Evolutionary conservation across 768 basidiomycete species (phyloP).

Genomic region (Strobilomyces confusus): DNA sequence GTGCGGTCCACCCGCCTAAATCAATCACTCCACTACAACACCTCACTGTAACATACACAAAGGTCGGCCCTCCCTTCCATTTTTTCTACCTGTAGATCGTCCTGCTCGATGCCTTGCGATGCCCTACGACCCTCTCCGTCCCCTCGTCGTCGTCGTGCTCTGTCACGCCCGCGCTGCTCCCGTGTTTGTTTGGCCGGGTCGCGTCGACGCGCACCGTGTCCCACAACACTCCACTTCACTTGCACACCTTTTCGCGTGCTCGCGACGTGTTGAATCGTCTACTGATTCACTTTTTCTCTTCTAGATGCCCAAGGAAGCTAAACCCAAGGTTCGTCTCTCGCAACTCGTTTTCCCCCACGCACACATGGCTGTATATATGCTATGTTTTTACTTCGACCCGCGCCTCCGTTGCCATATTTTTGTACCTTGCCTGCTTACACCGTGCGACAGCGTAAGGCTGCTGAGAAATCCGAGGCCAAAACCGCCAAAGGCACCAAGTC

Average conservation of each 20-base stretch:
- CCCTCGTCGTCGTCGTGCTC: conserved; percentile 16
- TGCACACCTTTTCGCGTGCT: conserved; percentile 29
- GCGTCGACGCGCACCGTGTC: conserved; percentile 35
- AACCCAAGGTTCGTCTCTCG: conserved; percentile 55
- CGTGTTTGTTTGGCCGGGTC: conserved; percentile 37
- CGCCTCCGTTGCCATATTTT: not conserved
- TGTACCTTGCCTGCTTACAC: conserved; percentile 11
- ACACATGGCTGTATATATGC: conserved; percentile 19
- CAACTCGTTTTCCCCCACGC: not conserved
- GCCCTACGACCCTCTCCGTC: conserved; percentile 3
- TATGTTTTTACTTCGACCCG: conserved; percentile 7
- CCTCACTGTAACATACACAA: conserved; percentile 29
- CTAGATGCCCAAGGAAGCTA: conserved; percentile 79
- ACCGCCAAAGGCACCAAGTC: conserved; percentile 65
- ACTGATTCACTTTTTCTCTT: conserved; percentile 32
- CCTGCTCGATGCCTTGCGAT: conserved; percentile 23
- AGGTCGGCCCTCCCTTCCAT: conserved; percentile 24
- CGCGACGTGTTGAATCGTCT: conserved; percentile 38
- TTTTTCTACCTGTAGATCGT: conserved; percentile 22
- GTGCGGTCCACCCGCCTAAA: conserved; percentile 33
- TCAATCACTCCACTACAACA: conserved; percentile 23
- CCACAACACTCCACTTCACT: conserved; percentile 25
- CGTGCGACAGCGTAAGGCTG: conserved; percentile 62
- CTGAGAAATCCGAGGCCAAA: conserved; percentile 58
- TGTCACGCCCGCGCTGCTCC: conserved; percentile 18